These are phyloP conservation scores for Talinum fruticosum DNA, from an alignment of 148 eudicot genomes.

Conservation along the genomic window DNA sequence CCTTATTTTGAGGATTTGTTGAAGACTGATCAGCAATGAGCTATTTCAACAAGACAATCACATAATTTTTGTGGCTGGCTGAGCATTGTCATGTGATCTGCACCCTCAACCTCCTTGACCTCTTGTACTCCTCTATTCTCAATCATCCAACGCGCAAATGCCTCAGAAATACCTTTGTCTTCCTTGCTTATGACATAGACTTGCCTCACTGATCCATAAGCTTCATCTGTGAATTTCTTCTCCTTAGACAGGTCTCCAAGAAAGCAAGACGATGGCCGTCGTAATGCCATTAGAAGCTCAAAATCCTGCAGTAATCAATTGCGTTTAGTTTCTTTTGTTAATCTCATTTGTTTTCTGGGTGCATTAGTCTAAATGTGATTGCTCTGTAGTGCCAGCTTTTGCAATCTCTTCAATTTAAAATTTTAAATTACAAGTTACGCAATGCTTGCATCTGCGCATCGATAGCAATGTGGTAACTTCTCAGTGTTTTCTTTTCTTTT, in stretches of 20 bases:
- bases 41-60: slow-evolving; percentile 33
- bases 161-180: slow-evolving; percentile 28
- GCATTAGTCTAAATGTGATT: too few relatives aligned
- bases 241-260: slow-evolving; percentile 20
- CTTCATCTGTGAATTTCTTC: slow-evolving; percentile 28
- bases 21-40: slow-evolving; percentile 6
- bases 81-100: slow-evolving; percentile 56
- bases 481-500: too few relatives aligned
- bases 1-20: neutral
- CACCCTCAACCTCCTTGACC: slow-evolving; percentile 37
- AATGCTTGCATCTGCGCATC: neutral
- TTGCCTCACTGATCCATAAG: slow-evolving; percentile 41
- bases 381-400: neutral
- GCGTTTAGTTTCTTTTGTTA: neutral
- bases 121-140: slow-evolving; percentile 30
- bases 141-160: slow-evolving; percentile 39
- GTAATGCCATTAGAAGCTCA: slow-evolving; percentile 32
- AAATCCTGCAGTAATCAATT: slow-evolving; percentile 32
- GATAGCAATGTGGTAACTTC: neutral
- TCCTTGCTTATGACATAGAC: slow-evolving; percentile 32
- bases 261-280: slow-evolving; percentile 28
- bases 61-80: slow-evolving; percentile 34
- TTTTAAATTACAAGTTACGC: neutral
- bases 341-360: neutral
- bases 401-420: neutral